These are phyloP conservation scores for Argentina anserina DNA, from an alignment of 306 rosid species.

Conservation along the genomic window DNA sequence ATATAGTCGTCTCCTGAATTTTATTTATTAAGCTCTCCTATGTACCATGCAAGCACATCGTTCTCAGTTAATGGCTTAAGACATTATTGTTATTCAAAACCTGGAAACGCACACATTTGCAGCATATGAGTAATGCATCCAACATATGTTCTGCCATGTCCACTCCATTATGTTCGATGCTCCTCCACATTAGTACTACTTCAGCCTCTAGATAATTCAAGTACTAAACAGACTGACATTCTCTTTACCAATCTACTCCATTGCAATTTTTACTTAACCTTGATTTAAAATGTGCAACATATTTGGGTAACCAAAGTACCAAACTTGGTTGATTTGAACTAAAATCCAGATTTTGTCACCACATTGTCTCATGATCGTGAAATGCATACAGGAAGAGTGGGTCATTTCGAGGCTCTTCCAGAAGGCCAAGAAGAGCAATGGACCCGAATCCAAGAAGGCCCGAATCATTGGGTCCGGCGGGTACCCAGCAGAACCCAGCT, in stretches of 20 bases:
- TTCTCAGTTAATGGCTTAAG: background rate
- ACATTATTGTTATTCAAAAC: background rate
- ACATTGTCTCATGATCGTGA: slow-evolving; percentile 2
- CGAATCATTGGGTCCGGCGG: slow-evolving; percentile 27
- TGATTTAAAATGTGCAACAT: background rate
- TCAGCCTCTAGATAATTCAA: background rate
- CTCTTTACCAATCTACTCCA: background rate
- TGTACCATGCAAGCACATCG: background rate
- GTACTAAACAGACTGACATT: background rate
- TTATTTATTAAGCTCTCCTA: background rate
- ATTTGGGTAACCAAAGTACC: background rate
- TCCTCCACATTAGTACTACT: slow-evolving; percentile 1
- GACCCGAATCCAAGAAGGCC: slow-evolving; percentile 46
- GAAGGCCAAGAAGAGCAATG: slow-evolving; percentile 29
- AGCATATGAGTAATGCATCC: background rate
- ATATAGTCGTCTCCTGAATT: background rate
- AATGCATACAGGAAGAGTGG: slow-evolving; percentile 75
- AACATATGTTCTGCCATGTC: background rate
- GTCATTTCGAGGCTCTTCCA: slow-evolving; percentile 90
- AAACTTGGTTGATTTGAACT: background rate
- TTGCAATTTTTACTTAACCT: background rate
- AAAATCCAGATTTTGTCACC: background rate
- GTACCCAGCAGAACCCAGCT: slow-evolving; percentile 58
- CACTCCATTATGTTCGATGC: background rate
- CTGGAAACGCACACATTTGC: background rate